These are phyloP conservation scores for Ganoderma sinense DNA, from an alignment of 1,284 basidiomycete species.

Conservation along the genomic window DNA sequence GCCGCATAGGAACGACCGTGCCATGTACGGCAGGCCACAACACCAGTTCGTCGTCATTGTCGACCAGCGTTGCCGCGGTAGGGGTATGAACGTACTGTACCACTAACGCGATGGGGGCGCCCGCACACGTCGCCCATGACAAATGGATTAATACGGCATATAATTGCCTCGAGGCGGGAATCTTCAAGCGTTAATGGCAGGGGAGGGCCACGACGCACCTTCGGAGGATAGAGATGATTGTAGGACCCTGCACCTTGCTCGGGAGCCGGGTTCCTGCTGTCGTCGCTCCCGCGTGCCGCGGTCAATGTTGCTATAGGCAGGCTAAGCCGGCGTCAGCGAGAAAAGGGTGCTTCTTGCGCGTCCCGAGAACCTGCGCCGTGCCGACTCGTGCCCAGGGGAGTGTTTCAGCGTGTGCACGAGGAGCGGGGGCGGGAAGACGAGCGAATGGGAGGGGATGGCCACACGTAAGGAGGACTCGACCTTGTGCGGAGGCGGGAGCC, in stretches of 20 bases:
- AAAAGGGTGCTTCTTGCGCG: neutral
- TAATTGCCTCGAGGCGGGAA: neutral
- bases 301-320: neutral
- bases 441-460: neutral
- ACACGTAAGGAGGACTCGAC: neutral
- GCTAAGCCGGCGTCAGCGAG: neutral
- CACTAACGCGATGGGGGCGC: too few species aligned
- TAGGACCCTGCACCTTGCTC: neutral
- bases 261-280: neutral
- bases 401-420: slow-evolving; percentile 3
- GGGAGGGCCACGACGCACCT: neutral
- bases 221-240: neutral
- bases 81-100: too few species aligned
- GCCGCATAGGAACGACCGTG: neutral
- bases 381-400: neutral
- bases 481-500: neutral
- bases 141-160: too few species aligned
- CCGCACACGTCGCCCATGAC: neutral
- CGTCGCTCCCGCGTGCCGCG: neutral
- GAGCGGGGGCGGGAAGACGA: neutral
- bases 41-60: neutral
- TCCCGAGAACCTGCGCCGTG: neutral
- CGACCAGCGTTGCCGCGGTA: neutral
- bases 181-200: neutral
- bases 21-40: neutral